Conservation (phyloP, 2,329 filamentous ascomycete species). For the Tothia fuscella region DNA sequence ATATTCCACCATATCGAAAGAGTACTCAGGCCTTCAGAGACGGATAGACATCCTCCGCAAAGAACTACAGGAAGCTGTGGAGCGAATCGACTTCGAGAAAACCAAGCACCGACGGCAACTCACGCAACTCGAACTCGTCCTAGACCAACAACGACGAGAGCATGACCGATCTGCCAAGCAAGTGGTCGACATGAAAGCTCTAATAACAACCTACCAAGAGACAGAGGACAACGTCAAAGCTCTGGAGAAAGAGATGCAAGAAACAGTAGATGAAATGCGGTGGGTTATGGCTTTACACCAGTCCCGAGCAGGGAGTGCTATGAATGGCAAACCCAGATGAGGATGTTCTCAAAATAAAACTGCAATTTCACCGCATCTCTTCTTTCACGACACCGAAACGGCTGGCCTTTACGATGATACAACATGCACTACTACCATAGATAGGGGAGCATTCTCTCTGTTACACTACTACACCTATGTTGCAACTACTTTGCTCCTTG, state of each 20-base stretch:
- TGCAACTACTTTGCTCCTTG: no score
- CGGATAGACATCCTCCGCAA: slow-evolving; percentile 4
- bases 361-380: no score
- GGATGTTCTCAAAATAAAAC: no score
- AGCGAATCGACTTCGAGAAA: slow-evolving; percentile 4
- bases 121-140: slow-evolving; percentile 43
- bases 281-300: slow-evolving; percentile 58
- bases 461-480: no score
- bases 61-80: not conserved
- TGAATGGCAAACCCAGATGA: no score
- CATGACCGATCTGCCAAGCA: slow-evolving; percentile 46
- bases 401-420: no score
- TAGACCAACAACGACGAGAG: slow-evolving; percentile 55
- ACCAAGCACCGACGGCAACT: slow-evolving; percentile 27
- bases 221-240: slow-evolving; percentile 48
- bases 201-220: slow-evolving; percentile 46
- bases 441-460: no score
- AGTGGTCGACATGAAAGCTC: slow-evolving; percentile 46
- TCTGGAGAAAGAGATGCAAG: slow-evolving; percentile 43
- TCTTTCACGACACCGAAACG: no score
- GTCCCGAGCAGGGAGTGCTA: no score
- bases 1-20: slow-evolving; percentile 53
- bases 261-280: slow-evolving; percentile 49
- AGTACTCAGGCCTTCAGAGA: slow-evolving; percentile 26
- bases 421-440: no score